Evolutionary conservation across 83 land plant genomes (phyloP).

Genomic region (Picea engelmannii): DNA sequence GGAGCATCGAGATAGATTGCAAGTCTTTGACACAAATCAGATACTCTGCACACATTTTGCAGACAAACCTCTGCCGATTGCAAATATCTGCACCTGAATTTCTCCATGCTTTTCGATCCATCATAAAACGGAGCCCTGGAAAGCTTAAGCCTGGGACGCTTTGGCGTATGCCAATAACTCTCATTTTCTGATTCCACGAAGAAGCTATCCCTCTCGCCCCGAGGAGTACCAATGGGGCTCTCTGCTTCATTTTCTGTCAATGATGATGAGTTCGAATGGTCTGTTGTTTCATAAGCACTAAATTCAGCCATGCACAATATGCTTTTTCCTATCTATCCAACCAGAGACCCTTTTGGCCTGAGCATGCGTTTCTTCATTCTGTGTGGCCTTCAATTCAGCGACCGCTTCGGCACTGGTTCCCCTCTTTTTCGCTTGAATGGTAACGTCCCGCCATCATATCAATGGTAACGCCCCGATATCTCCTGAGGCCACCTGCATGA

Average conservation of each 20-base stretch:
- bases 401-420: too few species aligned
- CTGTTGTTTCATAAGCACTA: too few species aligned
- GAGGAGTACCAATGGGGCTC: not conserved
- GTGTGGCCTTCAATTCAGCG: too few species aligned
- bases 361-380: too few species aligned
- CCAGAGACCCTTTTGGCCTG: too few species aligned
- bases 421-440: too few species aligned
- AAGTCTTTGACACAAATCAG: slow-evolving; percentile 63
- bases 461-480: too few species aligned
- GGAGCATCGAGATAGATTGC: slow-evolving; percentile 34
- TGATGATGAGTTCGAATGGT: not conserved
- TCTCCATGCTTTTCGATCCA: not conserved
- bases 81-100: not conserved
- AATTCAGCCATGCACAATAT: too few species aligned
- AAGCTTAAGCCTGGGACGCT: slow-evolving; percentile 22
- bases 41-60: slow-evolving; percentile 53
- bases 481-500: too few species aligned
- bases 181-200: slow-evolving; percentile 16
- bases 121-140: slow-evolving; percentile 1
- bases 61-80: slow-evolving; percentile 33
- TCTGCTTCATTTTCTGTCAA: not conserved
- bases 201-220: slow-evolving; percentile 29
- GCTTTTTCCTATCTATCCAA: too few species aligned
- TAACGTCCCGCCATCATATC: too few species aligned
- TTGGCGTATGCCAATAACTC: slow-evolving; percentile 37